Evolutionary conservation across 805 yeast genomes (phyloP).

Genomic region (Kregervanrija delftensis): DNA sequence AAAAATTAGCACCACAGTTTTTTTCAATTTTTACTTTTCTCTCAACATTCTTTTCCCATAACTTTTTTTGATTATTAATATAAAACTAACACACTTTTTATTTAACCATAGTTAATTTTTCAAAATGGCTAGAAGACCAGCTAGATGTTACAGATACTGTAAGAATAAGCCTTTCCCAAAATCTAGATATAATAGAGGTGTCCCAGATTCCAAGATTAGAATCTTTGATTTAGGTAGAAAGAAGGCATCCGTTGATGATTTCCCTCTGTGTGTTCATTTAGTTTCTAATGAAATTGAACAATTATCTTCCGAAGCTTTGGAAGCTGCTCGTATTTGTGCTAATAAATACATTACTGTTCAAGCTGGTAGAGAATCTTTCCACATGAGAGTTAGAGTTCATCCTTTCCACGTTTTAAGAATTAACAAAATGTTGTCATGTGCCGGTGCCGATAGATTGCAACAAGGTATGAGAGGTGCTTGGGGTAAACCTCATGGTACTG

Average conservation of each 20-base stretch:
- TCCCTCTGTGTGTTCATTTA: constrained; percentile 98
- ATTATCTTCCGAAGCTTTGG: constrained; percentile 98
- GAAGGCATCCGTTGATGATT: constrained; percentile 99
- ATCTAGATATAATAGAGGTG: constrained; percentile 99
- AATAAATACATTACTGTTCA: constrained; percentile 98
- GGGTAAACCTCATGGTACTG: constrained; percentile 99
- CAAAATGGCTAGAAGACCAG: constrained; percentile 99
- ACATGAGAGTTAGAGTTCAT: constrained; percentile 99
- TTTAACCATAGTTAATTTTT: constrained; percentile 21
- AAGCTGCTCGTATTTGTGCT: constrained; percentile 99
- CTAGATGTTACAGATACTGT: constrained; percentile 99
- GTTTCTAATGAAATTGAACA: constrained; percentile 99
- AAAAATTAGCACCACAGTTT: too few relatives aligned
- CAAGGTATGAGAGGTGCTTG: constrained; percentile 99
- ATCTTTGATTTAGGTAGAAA: constrained; percentile 99
- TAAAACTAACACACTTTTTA: constrained; percentile 8
- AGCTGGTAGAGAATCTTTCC: constrained; percentile 99
- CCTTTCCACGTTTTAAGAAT: constrained; percentile 99
- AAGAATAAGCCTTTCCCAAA: constrained; percentile 99
- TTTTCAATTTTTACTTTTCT: not conserved
- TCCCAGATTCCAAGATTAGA: constrained; percentile 99
- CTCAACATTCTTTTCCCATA: not conserved
- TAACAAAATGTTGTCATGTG: constrained; percentile 99
- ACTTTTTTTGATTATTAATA: not conserved
- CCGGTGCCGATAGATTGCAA: constrained; percentile 99